Base-by-base conservation (phyloP, 768 basidiomycete genomes). In the Trametopsis cervina region DNA sequence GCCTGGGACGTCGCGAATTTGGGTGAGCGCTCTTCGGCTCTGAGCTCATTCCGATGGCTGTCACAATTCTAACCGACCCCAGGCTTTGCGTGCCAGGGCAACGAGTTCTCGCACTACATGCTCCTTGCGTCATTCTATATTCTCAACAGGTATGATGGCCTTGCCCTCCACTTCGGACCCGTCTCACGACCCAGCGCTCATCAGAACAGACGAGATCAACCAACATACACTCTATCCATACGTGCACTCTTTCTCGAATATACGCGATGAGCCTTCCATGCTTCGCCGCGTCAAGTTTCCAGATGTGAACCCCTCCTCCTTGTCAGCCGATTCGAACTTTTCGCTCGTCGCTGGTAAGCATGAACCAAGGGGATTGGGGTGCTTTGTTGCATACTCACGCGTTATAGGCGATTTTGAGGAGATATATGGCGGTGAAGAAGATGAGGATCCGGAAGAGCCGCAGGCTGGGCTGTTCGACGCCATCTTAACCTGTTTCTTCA, bases 21-120 rank as follows among this genome's bases (percentile, higher is more conserved):
- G 46, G 93, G 91, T 90, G 57, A 26, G 71, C 51, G 40, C 27
- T 26, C 26, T 17, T 25, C 26, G 15, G 29, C 21, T 15, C 21
- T 1, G 20, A n/a, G 17, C 17, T 9, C 46, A 21, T 3, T 26
- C 26, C n/a, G n/a, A n/a, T n/a, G 21, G 17, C 36, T 21, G 3
- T 18, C 26, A 29, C 12, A 22, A 2, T 12, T 33, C 7, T 33
- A 15, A 7, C 9, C 7, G 7, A 33, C 15, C 7, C 0, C 52
- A 92, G 93, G 93, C 3, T 97, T 92, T 56, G 68, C 85, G 1
- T 91, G 87, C 54, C 93, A 95, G 64, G 93, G 88, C 18, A 96
- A 96, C 61, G 94, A 98, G 65, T 96, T 96, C 62, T 92, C 89
- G 25, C 87, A 94, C 55, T 91, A 90, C 65, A 95, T 94, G 92